Evolutionary conservation across 805 yeast species (phyloP), one percentile per base, ranked within the genome.

Genomic region (Candida wancherniae): DNA sequence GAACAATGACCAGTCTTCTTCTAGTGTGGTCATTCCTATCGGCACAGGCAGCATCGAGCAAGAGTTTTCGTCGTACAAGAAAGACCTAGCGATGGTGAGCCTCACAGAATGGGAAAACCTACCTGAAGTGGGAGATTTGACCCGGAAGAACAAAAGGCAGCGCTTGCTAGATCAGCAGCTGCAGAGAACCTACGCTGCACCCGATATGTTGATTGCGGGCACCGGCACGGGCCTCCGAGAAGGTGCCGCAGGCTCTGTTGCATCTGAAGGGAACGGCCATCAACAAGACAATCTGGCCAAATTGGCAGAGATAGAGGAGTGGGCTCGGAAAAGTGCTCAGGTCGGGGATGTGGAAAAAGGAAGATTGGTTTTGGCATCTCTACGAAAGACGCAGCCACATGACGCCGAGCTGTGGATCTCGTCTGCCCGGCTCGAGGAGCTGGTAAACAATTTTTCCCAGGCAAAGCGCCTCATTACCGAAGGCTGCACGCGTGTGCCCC

Each of bases 81-180:
- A 78, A 16, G 75, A 69, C 1, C 55, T 88, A 22, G 61, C 78
- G 0, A 45, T 55, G 0, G 73, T 90, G 0, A 64, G 83, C 3
- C 72, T 64, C 13, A 82, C 75, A 3, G 80, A 88, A 47, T 90
- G 98, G 98, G 67, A 71, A 4, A 69, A 64, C 38, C 50, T 90
- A 3, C 97, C 97, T 0, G 95, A 86, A 40, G 92, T 85, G 2
- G 83, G 86, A 1, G 97, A 90, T 55, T 63, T 84, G 47, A 92
- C 98, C 0, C 71, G 77, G 47, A 66, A 75, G 35, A 86, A 86
- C 55, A 85, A 87, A 44, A 61, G 97, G 34, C 61, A 71, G 28
- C 62, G 95, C 32, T 54, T 76, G 25, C 67, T 77, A 32, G 71
- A 73, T 27, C 81, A 79, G 47, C 69, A 64, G 44, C 73, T 74